phyloP scores from a whole-genome alignment of 768 basidiomycete species.

The Porphyrellus cyaneotinctus region DNA sequence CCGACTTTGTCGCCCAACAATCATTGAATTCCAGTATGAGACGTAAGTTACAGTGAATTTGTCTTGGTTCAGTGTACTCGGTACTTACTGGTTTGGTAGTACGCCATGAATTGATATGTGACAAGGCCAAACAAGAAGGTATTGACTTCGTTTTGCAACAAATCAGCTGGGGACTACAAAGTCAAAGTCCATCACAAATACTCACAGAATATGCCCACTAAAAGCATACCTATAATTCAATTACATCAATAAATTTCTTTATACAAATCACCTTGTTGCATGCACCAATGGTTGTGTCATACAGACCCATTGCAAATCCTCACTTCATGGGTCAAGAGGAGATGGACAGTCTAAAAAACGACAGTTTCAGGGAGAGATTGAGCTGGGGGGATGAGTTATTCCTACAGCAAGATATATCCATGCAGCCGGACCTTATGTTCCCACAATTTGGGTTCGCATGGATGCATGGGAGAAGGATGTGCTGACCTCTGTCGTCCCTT shows the following conservation, averaged over 20 bases:
- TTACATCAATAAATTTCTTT: background rate
- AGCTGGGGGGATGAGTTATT: no score
- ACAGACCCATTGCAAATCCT: background rate
- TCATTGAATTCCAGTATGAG: conserved; percentile 14
- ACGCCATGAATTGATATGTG: conserved; percentile 17
- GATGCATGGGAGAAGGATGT: no score
- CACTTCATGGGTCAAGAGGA: no score
- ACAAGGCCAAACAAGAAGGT: conserved; percentile 4
- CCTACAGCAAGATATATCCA: no score
- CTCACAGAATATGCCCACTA: conserved; percentile 23
- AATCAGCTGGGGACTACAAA: background rate
- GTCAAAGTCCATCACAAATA: background rate
- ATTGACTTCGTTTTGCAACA: conserved; percentile 14
- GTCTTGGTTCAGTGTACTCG: background rate
- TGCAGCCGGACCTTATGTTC: no score
- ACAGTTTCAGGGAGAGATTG: no score
- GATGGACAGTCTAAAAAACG: no score
- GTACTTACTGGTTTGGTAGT: conserved; percentile 26
- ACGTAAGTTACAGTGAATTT: background rate
- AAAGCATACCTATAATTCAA: conserved; percentile 13
- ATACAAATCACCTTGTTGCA: background rate
- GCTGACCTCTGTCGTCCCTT: no score
- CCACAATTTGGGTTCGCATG: no score
- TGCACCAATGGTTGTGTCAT: background rate
- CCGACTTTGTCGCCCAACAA: conserved; percentile 6